Base-by-base conservation (phyloP, 1,139 yeast genomes). In the Debaryomyces sp. region DNA sequence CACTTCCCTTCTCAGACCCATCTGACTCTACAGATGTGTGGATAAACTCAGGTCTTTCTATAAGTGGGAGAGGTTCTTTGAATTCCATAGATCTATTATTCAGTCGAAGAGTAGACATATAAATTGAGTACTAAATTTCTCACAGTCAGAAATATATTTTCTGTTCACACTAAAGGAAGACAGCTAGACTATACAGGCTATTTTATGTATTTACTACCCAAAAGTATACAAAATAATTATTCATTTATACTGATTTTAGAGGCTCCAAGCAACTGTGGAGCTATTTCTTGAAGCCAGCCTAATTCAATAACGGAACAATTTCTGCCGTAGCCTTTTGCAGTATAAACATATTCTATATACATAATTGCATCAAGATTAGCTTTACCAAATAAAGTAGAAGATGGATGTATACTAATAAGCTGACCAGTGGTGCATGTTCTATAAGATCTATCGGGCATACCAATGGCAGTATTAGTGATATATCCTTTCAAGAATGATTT, bases 311-410 rank as follows among this genome's bases (percentile, higher is more conserved):
- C 84, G 41, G 94, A 85, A 34, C 94, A 96, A 52, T 78, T 86
- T 59, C 99, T 77, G 1, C 96, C 99, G 60, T 92, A 95, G 1
- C 97, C 96, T 65, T 90, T 90, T 34, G 94, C 81, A 3, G 99
- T 95, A 65, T 80, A 94, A 7, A 95, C 97, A 63, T 89, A 91
- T 67, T 95, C 99, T 46, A 91, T 85, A 71, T 90, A 95, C 94
- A 95, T 85, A 49, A 94, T 85, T 2, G 96, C 97, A 56, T 92
- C 96, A 42, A 84, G 75, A 56, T 83, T 81, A n/a, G 68, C 55
- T 56, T 82, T 81, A 10, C 97, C 97, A 68, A 92, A 95, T 43
- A 95, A 71, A 64, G 89, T 74, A 1, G 97, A 89, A 0, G 97
- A 89, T 0, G 99, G 99, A 64, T 95, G 99, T 15, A 95, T 84